These are phyloP conservation scores for Suillus luteus DNA, from an alignment of 768 basidiomycete genomes.

Conservation along the genomic window DNA sequence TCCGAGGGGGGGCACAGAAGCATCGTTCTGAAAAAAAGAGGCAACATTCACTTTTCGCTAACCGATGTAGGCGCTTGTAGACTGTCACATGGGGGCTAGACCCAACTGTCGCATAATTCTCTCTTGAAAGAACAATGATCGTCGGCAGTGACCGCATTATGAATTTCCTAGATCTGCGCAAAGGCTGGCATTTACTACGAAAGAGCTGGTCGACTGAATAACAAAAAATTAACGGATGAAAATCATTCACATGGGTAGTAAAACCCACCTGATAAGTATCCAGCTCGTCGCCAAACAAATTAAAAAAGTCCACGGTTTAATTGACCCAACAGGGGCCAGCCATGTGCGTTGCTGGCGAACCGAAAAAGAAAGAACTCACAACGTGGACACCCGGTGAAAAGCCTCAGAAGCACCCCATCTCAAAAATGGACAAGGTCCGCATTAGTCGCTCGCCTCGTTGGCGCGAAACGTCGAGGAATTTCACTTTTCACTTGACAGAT, in stretches of 20 bases:
- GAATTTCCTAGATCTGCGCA: neutral
- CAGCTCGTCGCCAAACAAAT: neutral
- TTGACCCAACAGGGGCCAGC: neutral
- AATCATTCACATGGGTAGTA: neutral
- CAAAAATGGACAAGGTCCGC: neutral
- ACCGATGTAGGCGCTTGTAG: too few species aligned
- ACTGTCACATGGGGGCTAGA: neutral
- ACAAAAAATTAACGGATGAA: too few species aligned
- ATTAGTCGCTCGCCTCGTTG: neutral
- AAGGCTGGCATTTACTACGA: neutral
- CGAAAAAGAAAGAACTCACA: neutral
- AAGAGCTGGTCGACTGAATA: neutral
- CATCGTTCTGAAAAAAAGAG: neutral
- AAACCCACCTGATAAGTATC: neutral
- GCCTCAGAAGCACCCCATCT: neutral
- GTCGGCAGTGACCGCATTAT: neutral
- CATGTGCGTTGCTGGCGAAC: neutral
- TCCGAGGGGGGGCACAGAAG: neutral
- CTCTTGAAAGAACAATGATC: slow-evolving; percentile 1
- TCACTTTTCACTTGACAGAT: neutral
- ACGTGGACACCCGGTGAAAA: neutral
- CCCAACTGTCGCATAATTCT: neutral
- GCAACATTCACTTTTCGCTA: neutral
- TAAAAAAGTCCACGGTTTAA: neutral
- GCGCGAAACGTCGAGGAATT: neutral